These are phyloP conservation scores for Naganishia friedmannii DNA, from an alignment of 768 basidiomycete species.

Conservation along the genomic window DNA sequence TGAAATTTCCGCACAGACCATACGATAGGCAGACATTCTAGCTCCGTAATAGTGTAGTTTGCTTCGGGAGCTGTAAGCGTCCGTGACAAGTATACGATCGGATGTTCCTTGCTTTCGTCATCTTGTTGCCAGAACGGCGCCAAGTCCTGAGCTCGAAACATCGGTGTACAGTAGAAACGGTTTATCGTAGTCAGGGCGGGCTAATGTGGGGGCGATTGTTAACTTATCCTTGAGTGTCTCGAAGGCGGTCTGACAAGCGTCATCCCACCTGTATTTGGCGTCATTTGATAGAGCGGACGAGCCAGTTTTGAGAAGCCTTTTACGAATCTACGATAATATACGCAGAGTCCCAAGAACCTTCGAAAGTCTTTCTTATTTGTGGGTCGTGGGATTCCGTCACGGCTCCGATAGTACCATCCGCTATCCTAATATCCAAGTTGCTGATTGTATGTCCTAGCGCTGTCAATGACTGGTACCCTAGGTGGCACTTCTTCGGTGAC, in stretches of 20 bases:
- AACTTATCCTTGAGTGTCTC: constrained; percentile 21
- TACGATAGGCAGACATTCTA: constrained; percentile 34
- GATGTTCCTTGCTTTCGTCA: constrained; percentile 14
- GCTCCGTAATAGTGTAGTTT: constrained; percentile 29
- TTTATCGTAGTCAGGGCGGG: constrained; percentile 15
- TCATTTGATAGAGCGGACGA: constrained; percentile 20
- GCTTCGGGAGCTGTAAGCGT: constrained; percentile 21
- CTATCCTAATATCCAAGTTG: background rate
- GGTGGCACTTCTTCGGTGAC: background rate
- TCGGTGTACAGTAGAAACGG: constrained; percentile 20
- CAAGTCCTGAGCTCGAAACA: background rate
- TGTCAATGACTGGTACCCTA: background rate
- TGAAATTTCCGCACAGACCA: constrained; percentile 23
- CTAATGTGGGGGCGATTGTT: constrained; percentile 14
- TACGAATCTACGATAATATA: constrained; percentile 42
- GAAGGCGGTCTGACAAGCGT: constrained; percentile 23
- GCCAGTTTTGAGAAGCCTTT: constrained; percentile 33
- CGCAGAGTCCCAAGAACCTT: constrained; percentile 36
- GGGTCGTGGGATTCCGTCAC: constrained; percentile 17
- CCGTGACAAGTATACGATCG: constrained; percentile 27
- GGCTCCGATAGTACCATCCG: no score
- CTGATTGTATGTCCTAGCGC: background rate
- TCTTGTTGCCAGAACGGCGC: constrained; percentile 26
- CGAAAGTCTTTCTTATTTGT: constrained; percentile 32
- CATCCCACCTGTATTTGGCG: constrained; percentile 14